Conservation (phyloP, 1,284 basidiomycete species). For the Ustilago cynodontis region DNA sequence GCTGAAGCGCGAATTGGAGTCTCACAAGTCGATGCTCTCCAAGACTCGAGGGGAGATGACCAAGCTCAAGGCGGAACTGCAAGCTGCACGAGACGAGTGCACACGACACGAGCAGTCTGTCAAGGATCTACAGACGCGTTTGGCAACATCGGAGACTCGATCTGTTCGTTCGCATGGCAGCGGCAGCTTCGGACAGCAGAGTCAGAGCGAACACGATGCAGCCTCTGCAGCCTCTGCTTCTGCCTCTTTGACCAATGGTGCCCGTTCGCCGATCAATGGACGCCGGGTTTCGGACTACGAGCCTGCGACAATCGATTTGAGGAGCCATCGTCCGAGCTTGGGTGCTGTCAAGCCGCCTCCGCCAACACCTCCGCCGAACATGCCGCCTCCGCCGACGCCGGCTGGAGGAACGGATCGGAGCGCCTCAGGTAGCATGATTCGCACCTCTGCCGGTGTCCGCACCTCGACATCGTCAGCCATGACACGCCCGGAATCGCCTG, state of each 20-base stretch:
- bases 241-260: constrained; percentile 27
- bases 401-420: constrained; percentile 9
- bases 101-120: constrained; percentile 69
- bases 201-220: constrained; percentile 41
- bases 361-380: constrained; percentile 85
- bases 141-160: constrained; percentile 58
- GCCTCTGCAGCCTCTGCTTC: constrained; percentile 17
- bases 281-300: constrained; percentile 37
- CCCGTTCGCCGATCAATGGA: constrained; percentile 32
- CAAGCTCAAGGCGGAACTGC: constrained; percentile 78
- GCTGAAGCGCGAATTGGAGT: constrained; percentile 76
- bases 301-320: constrained; percentile 22
- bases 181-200: constrained; percentile 38
- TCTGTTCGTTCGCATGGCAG: constrained; percentile 49
- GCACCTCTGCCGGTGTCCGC: constrained; percentile 41
- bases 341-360: constrained; percentile 80
- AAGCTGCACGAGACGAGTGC: constrained; percentile 80
- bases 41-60: constrained; percentile 68
- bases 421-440: constrained; percentile 9
- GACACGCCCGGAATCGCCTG: constrained; percentile 59
- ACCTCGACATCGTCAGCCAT: constrained; percentile 53
- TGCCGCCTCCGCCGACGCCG: constrained; percentile 78
- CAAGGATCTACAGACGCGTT: constrained; percentile 50
- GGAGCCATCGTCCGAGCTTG: constrained; percentile 37
- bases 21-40: constrained; percentile 79